Base-by-base conservation (phyloP, 805 yeast genomes). In the Kazachstania taianensis region DNA sequence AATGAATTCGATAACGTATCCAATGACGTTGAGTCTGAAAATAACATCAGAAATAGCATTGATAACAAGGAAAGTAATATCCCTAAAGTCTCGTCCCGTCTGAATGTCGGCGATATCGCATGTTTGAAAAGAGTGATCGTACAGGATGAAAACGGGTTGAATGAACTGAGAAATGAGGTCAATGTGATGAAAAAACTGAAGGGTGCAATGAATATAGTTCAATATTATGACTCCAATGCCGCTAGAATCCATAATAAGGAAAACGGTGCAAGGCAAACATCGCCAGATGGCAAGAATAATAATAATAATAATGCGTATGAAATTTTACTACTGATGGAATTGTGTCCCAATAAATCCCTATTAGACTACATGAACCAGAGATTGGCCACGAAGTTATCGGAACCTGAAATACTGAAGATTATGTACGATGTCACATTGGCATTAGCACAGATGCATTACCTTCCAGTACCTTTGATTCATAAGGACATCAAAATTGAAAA, bases 401-500 rank as follows among this genome's bases (percentile, higher is more conserved):
- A 83, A 51, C 61, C 63, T 12, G 95, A 89, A 59, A 81, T 92
- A 31, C 61, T 86, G 40, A 78, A 74, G 42, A 87, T 92, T 42
- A 79, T 85, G 86, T 66, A 70, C 49, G 96, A 92, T 55, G 74
- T 87, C 16, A 69, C 83, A 2, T 62, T 73, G 41, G 97, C 87
- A 2, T 69, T 92, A n/a, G 76, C 81, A 32, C 78, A 78, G 48
- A 84, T 92, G 96, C 98, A 92, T 61, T 69, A 70, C 37, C 52
- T 75, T 36, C 53, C 62, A n/a, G 67, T 65, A n/a, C 78, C 82
- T 28, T 63, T 92, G 51, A 78, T 92, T 35, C 98, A 92, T 60
- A 69, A 97, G 30, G 97, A 92, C 62, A 75, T 89, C 47, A 92
- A 92, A 63, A 86, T 92, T 45, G 97, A 89, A 56, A 92, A 89